These are phyloP conservation scores for Pythium oligandrum DNA, from an alignment of 352 stramenopile species.

Conservation along the genomic window DNA sequence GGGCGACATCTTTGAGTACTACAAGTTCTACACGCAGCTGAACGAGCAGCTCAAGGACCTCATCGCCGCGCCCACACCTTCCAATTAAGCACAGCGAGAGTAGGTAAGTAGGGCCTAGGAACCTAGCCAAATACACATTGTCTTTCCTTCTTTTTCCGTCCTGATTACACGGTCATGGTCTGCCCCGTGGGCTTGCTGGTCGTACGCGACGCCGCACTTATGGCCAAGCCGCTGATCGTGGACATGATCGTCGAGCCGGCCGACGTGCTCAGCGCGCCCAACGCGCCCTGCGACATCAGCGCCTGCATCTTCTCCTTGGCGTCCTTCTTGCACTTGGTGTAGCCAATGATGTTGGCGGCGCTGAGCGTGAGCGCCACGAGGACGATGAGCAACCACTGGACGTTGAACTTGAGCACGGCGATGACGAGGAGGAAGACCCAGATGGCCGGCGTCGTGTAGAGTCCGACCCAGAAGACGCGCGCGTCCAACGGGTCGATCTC, in stretches of 20 bases:
- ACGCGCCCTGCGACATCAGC: constrained; percentile 69
- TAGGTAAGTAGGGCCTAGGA: background rate
- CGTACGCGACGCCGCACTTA: constrained; percentile 25
- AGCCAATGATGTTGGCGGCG: constrained; percentile 96
- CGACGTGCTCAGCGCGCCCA: constrained; percentile 62
- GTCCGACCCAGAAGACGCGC: constrained; percentile 93
- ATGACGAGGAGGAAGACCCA: constrained; percentile 92
- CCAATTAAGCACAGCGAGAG: background rate
- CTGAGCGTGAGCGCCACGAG: constrained; percentile 91
- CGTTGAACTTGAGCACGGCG: constrained; percentile 90
- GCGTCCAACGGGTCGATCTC: constrained; percentile 87
- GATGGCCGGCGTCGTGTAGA: constrained; percentile 92
- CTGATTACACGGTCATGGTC: constrained; percentile 36
- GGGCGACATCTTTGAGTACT: constrained; percentile 89
- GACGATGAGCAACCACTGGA: constrained; percentile 93
- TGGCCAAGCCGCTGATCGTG: constrained; percentile 62
- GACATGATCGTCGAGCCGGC: constrained; percentile 73
- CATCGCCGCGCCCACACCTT: constrained; percentile 30
- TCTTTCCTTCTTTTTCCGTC: background rate
- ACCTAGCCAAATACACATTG: constrained; percentile 4
- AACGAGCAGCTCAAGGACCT: constrained; percentile 86
- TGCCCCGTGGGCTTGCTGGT: constrained; percentile 8
- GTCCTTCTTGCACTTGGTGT: constrained; percentile 96
- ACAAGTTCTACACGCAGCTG: constrained; percentile 89
- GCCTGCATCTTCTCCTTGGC: constrained; percentile 82